Base-by-base conservation (phyloP, 129 eudicot species). In the Saposhnikovia divaricata region DNA sequence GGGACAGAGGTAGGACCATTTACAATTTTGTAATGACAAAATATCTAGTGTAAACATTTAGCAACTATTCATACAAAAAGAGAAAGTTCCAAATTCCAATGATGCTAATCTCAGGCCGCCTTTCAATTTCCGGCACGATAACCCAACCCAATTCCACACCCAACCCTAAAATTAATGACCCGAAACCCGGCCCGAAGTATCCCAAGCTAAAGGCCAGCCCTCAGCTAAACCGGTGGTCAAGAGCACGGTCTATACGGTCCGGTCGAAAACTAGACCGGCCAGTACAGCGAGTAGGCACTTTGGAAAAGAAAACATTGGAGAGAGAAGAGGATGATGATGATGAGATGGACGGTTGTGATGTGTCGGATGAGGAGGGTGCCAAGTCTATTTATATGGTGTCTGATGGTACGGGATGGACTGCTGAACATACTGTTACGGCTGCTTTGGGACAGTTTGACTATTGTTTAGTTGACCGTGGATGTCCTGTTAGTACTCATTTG, bases 391-490 rank as follows among this genome's bases (percentile, higher is more conserved):
- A 90, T 50, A 89, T 94, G 93, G 92, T 94, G 16, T 94, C 98
- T 5, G 98, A 94, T 80, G 98, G 97, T 25, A 94, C 98, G 0
- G 97, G 98, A n/a, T 94, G 97, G 97, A 94, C 96, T 81, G 98
- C 89, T 74, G 98, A 94, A 80, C 93, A 94, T 45, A 82, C 96
- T 14, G 97, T 94, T 4, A 94, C 59, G 59, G 97, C 97, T 28
- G 98, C 98, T 75, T 87, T 94, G 71, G 98, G 96, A 46, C 97
- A 94, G 79, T 91, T 91, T 48, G 97, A 94, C 23, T 80, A 91
- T 76, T 91, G 98, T 73, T 84, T 94, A 87, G 94, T 89, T 48
- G 98, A 94, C 81, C 91, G 85, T 42, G 96, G 78, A 44, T 94
- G 98, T 84, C 84, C 97, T 5, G 93, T 94, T 48, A 87, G 76